A percentile compares a stretch with the other conserved stretches of the same genome.
These are phyloP conservation scores for Takashimella tepidaria DNA, from an alignment of 1,284 basidiomycete genomes.

Conservation along the genomic window DNA sequence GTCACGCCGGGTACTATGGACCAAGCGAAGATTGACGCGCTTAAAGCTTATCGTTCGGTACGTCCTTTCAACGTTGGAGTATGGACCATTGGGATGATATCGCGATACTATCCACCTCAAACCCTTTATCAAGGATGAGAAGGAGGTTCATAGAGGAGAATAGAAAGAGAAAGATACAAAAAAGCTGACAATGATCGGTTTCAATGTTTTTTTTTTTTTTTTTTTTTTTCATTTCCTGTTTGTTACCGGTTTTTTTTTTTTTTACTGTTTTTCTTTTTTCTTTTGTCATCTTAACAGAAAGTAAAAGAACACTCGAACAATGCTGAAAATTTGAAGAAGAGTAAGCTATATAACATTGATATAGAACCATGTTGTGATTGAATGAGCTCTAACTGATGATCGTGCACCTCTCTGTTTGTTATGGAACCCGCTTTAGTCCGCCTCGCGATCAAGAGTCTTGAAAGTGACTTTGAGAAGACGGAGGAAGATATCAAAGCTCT, in stretches of 20 bases:
- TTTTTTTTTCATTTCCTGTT: too few relatives aligned
- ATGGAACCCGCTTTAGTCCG: conserved; percentile 29
- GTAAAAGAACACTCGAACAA: conserved; percentile 77
- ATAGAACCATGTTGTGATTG: neutral
- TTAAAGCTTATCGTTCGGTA: conserved; percentile 48
- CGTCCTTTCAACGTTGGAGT: too few relatives aligned
- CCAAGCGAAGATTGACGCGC: conserved; percentile 45
- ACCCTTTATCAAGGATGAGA: too few relatives aligned
- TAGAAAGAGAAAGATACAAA: too few relatives aligned
- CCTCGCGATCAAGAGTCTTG: conserved; percentile 66
- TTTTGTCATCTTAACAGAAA: too few relatives aligned
- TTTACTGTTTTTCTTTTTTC: too few relatives aligned
- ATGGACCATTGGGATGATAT: too few relatives aligned
- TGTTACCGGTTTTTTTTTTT: too few relatives aligned
- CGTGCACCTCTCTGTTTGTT: neutral
- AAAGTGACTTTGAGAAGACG: conserved; percentile 88
- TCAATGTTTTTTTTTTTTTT: too few relatives aligned
- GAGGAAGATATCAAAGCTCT: conserved; percentile 99
- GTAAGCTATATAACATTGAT: conserved; percentile 53
- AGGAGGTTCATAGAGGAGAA: too few relatives aligned
- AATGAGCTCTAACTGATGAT: neutral
- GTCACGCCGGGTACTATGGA: conserved; percentile 35
- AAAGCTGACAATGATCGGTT: too few relatives aligned
- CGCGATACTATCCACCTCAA: too few relatives aligned
- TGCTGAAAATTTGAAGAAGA: conserved; percentile 76